Conservation (phyloP, 345 rosid species). For the Capsella bursapastoris region DNA sequence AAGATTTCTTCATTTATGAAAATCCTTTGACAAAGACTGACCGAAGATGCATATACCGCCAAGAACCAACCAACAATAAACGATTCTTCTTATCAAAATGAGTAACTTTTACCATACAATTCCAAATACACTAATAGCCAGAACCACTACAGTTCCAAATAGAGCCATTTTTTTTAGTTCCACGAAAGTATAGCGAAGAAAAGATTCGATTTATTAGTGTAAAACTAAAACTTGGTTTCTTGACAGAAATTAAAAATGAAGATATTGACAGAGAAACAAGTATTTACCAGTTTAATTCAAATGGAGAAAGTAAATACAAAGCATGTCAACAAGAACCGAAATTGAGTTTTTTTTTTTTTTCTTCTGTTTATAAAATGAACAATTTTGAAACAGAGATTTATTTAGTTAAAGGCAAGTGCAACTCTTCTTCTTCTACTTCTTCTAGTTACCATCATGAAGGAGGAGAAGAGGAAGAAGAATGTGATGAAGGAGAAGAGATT, state of each 20-base stretch:
- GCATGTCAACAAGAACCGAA: constrained; percentile 26
- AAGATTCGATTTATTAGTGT: background rate
- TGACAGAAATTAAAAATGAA: background rate
- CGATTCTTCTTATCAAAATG: no score
- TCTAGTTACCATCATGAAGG: constrained; percentile 10
- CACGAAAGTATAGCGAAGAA: background rate
- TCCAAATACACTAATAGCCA: no score
- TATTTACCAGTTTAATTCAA: constrained; percentile 32
- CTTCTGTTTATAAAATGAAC: constrained; percentile 5
- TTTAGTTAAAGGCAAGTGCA: constrained; percentile 33
- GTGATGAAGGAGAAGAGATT: constrained; percentile 37
- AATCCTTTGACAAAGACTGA: no score
- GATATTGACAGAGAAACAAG: background rate
- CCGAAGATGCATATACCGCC: no score
- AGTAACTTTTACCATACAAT: no score
- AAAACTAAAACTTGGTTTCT: background rate
- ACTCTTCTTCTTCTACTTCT: constrained; percentile 26
- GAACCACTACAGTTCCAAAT: no score
- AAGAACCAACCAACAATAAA: no score
- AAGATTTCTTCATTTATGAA: no score
- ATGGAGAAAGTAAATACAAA: constrained; percentile 11
- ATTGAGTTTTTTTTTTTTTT: background rate
- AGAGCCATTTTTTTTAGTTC: background rate
- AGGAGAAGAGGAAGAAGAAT: constrained; percentile 26
- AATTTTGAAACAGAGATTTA: constrained; percentile 30